Conservation (phyloP, 2,329 filamentous ascomycete genomes). For the Aciculosporium take region DNA sequence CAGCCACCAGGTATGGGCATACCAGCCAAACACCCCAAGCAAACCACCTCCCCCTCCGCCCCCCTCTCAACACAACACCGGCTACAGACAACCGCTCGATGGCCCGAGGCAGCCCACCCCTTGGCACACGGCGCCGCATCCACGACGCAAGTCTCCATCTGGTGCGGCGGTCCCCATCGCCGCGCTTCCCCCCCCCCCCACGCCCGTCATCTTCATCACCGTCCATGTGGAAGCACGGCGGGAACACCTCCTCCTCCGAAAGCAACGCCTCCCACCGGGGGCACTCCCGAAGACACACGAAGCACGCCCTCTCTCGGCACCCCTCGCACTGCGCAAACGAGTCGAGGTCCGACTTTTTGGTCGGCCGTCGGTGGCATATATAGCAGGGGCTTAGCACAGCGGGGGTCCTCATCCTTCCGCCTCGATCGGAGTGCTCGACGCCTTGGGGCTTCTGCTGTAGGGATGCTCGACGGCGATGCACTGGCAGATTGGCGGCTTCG, state of each 20-base stretch:
- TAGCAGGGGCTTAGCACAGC: slow-evolving; percentile 42
- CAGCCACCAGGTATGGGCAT: slow-evolving; percentile 27
- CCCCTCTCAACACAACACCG: slow-evolving; percentile 54
- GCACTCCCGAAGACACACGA: slow-evolving; percentile 53
- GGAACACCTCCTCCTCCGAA: slow-evolving; percentile 23
- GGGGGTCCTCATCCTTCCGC: slow-evolving; percentile 6
- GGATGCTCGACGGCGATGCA: slow-evolving; percentile 14
- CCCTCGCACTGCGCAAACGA: slow-evolving; percentile 49
- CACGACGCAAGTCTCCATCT: slow-evolving; percentile 3
- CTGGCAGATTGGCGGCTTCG: too few species aligned
- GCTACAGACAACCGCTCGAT: slow-evolving; percentile 46
- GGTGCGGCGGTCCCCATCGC: neutral
- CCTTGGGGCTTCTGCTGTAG: slow-evolving; percentile 12
- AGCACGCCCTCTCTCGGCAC: slow-evolving; percentile 50
- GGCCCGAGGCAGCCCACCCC: slow-evolving; percentile 28
- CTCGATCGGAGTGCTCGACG: slow-evolving; percentile 9
- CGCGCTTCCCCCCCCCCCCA: neutral
- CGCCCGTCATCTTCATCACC: slow-evolving; percentile 29
- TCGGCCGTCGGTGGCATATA: slow-evolving; percentile 52
- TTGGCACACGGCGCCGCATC: slow-evolving; percentile 4
- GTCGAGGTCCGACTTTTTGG: slow-evolving; percentile 50
- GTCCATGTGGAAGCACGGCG: slow-evolving; percentile 35
- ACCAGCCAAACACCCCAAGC: slow-evolving; percentile 44
- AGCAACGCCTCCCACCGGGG: slow-evolving; percentile 28
- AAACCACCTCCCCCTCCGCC: slow-evolving; percentile 49